phyloP scores from a whole-genome alignment of 1,139 yeast species.

The Diutina pseudorugosa region DNA sequence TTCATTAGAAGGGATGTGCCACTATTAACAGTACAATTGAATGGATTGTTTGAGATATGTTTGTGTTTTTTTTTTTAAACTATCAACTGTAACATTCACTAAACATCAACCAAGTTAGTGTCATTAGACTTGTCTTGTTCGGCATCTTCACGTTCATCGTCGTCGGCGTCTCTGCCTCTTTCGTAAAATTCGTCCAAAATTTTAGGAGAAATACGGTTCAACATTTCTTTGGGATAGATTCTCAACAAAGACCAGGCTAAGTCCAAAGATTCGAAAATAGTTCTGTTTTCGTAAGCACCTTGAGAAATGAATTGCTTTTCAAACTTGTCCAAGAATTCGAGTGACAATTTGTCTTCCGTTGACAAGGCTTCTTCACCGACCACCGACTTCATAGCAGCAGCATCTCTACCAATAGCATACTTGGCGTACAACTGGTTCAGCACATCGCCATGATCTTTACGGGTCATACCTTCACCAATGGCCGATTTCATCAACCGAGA shows the following conservation, averaged over 20 bases:
- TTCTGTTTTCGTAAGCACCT: conserved; percentile 93
- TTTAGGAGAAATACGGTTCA: conserved; percentile 97
- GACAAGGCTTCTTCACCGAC: conserved; percentile 99
- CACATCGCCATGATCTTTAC: conserved; percentile 99
- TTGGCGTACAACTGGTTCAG: conserved; percentile 97
- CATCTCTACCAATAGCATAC: conserved; percentile 99
- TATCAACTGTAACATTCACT: neutral
- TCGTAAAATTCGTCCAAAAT: conserved; percentile 91
- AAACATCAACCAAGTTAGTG: conserved; percentile 2
- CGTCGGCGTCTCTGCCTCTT: conserved; percentile 57
- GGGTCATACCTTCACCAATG: conserved; percentile 99
- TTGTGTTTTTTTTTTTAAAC: neutral
- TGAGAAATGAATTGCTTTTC: conserved; percentile 91
- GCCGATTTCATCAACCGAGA: conserved; percentile 99
- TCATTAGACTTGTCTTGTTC: neutral
- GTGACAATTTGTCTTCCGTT: conserved; percentile 90
- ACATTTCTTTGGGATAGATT: conserved; percentile 97
- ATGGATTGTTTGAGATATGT: too few species aligned
- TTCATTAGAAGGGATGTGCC: too few species aligned
- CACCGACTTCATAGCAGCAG: conserved; percentile 99
- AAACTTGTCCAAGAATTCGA: conserved; percentile 94
- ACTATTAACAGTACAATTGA: too few species aligned
- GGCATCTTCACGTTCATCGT: conserved; percentile 39
- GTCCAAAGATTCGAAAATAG: conserved; percentile 88
- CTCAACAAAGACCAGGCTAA: conserved; percentile 97